Percentiles rank a stretch among this genome's conserved stretches.
These are phyloP conservation scores for Alnus glutinosa DNA, from an alignment of 306 rosid genomes.

Conservation along the genomic window DNA sequence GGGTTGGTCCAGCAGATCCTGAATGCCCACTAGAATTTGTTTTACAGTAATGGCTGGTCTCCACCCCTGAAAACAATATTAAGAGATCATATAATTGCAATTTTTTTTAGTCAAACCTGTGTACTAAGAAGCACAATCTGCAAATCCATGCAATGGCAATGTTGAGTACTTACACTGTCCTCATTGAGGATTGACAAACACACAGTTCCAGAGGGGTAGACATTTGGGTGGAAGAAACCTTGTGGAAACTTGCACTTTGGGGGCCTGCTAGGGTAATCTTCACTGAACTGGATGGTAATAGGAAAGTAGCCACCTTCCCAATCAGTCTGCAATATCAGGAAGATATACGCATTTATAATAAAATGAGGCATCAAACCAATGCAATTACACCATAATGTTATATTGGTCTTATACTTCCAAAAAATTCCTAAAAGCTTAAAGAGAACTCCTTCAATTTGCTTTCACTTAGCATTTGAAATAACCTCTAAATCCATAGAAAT, in stretches of 20 bases:
- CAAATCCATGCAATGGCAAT: neutral
- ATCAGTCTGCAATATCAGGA: constrained; percentile 18
- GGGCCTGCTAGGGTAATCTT: constrained; percentile 21
- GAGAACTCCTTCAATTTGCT: neutral
- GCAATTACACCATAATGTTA: neutral
- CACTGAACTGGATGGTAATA: constrained; percentile 12
- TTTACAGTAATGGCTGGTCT: constrained; percentile 27
- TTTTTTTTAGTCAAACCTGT: neutral
- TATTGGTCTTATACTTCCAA: neutral
- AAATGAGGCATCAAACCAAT: neutral
- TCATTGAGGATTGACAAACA: constrained; percentile 36
- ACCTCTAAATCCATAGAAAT: neutral
- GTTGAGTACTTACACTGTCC: constrained; percentile 23
- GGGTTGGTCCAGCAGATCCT: constrained; percentile 26
- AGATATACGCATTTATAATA: neutral
- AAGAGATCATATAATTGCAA: neutral
- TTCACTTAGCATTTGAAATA: neutral
- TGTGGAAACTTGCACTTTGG: constrained; percentile 28
- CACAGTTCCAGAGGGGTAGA: constrained; percentile 33
- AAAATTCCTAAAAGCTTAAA: neutral
- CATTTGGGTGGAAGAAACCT: constrained; percentile 36
- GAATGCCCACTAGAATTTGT: constrained; percentile 34
- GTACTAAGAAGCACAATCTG: neutral
- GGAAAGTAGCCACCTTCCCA: constrained; percentile 36
- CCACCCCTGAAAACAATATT: constrained; percentile 16